Evolutionary conservation across 1,284 basidiomycete species (phyloP).

Genomic region (Coriolopsis trogii): DNA sequence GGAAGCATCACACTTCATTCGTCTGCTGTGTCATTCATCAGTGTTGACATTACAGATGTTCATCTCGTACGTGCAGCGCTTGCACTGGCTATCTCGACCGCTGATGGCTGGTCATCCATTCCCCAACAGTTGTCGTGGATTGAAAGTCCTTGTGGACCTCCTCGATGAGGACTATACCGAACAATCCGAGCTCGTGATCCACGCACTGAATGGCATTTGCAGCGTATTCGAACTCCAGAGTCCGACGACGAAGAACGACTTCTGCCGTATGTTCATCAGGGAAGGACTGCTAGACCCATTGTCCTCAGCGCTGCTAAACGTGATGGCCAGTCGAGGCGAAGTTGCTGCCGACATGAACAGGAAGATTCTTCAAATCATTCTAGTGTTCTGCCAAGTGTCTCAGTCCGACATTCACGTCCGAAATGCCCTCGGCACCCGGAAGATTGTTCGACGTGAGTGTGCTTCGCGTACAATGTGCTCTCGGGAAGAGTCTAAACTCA

Average conservation of each 20-base stretch:
- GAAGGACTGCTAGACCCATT: constrained; percentile 94
- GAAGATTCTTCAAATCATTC: constrained; percentile 88
- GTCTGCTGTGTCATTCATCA: constrained; percentile 89
- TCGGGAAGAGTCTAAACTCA: too few species aligned
- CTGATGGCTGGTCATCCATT: constrained; percentile 3
- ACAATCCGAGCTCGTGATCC: constrained; percentile 89
- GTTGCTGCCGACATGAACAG: constrained; percentile 76
- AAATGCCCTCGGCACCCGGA: constrained; percentile 87
- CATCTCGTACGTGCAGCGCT: constrained; percentile 72
- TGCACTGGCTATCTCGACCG: background rate
- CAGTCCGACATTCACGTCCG: constrained; percentile 93
- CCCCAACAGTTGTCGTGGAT: constrained; percentile 81
- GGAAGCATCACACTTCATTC: constrained; percentile 96
- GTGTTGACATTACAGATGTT: constrained; percentile 97
- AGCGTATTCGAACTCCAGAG: constrained; percentile 95
- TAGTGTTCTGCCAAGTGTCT: constrained; percentile 95
- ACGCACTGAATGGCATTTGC: constrained; percentile 92
- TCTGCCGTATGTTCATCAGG: constrained; percentile 96
- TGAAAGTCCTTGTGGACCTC: constrained; percentile 93
- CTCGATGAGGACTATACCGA: constrained; percentile 94
- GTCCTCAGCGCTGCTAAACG: constrained; percentile 86
- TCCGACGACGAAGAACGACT: constrained; percentile 96
- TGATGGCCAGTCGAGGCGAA: constrained; percentile 77
- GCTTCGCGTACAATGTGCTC: too few species aligned
- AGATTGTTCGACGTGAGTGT: constrained; percentile 83